Percentiles rank a stretch among this genome's conserved stretches.
Evolutionary conservation across 2,329 filamentous ascomycete genomes (phyloP).

Genomic region (Diaporthe aspalathi): DNA sequence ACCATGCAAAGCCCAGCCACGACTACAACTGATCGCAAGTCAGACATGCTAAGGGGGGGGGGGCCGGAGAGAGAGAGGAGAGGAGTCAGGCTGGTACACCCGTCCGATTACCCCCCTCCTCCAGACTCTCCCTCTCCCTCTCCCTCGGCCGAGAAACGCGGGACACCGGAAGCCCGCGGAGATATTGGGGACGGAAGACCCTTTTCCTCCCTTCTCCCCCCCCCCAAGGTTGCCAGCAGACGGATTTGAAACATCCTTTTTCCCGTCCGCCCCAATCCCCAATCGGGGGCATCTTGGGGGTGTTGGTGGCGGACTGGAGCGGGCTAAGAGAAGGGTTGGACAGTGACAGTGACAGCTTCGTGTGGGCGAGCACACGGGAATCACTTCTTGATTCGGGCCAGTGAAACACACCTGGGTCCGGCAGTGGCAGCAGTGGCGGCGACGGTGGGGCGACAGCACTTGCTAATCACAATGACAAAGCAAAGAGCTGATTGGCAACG

Average conservation of each 20-base stretch:
- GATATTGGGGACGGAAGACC: not conserved
- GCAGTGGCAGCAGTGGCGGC: not conserved
- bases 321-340: not conserved
- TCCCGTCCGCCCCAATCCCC: too few species aligned
- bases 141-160: not conserved
- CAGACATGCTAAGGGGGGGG: not conserved
- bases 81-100: too few species aligned
- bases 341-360: not conserved
- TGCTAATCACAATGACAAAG: not conserved
- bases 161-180: not conserved
- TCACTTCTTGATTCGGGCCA: conserved; percentile 7
- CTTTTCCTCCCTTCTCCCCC: not conserved
- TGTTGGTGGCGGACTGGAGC: not conserved
- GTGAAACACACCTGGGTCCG: conserved; percentile 2
- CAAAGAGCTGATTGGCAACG: not conserved
- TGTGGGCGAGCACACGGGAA: not conserved
- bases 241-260: conserved; percentile 6
- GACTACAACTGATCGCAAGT: not conserved
- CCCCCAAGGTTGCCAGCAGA: not conserved
- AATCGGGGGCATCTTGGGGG: not conserved
- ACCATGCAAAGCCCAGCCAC: not conserved
- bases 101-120: not conserved
- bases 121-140: too few species aligned
- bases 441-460: not conserved
- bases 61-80: too few species aligned